A percentile compares a stretch with the other conserved stretches of the same genome.
Evolutionary conservation across 2,329 filamentous ascomycete genomes (phyloP).

Genomic region (Huntiella abstrusa): DNA sequence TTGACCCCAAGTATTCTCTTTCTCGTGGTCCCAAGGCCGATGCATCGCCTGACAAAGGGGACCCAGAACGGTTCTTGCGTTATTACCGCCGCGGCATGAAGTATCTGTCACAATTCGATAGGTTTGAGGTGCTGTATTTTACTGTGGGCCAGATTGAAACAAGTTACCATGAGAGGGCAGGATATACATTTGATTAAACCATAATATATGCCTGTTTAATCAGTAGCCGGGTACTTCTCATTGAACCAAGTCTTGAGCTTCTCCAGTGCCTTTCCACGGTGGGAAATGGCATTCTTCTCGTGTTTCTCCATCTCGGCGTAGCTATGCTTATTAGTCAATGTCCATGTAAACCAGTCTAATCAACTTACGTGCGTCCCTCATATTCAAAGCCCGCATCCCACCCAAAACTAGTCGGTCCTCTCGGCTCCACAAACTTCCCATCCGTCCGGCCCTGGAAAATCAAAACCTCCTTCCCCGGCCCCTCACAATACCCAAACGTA

Average conservation of each 20-base stretch:
- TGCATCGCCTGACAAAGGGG: slow-evolving; percentile 19
- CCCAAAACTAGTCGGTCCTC: slow-evolving; percentile 67
- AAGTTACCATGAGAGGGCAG: neutral
- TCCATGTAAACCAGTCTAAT: neutral
- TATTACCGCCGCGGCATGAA: slow-evolving; percentile 52
- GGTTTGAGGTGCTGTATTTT: slow-evolving; percentile 66
- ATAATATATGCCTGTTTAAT: neutral
- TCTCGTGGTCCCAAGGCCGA: neutral
- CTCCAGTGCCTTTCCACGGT: slow-evolving; percentile 68
- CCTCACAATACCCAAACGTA: slow-evolving; percentile 82
- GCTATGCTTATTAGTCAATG: slow-evolving; percentile 19
- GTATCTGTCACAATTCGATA: slow-evolving; percentile 50
- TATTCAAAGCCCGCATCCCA: slow-evolving; percentile 98
- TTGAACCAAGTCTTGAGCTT: slow-evolving; percentile 73
- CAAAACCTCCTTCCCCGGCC: slow-evolving; percentile 65
- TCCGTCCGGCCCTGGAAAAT: slow-evolving; percentile 83
- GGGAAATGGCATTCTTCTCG: slow-evolving; percentile 82
- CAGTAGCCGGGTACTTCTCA: slow-evolving; percentile 16
- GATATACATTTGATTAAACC: neutral
- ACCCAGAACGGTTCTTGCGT: slow-evolving; percentile 30
- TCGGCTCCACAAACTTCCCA: slow-evolving; percentile 65
- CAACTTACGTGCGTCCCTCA: slow-evolving; percentile 55
- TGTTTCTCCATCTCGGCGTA: slow-evolving; percentile 87
- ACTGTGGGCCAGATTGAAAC: neutral
- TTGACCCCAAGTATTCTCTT: slow-evolving; percentile 43